Conservation (phyloP, 768 basidiomycete genomes). For the Tulasnella calospora region DNA sequence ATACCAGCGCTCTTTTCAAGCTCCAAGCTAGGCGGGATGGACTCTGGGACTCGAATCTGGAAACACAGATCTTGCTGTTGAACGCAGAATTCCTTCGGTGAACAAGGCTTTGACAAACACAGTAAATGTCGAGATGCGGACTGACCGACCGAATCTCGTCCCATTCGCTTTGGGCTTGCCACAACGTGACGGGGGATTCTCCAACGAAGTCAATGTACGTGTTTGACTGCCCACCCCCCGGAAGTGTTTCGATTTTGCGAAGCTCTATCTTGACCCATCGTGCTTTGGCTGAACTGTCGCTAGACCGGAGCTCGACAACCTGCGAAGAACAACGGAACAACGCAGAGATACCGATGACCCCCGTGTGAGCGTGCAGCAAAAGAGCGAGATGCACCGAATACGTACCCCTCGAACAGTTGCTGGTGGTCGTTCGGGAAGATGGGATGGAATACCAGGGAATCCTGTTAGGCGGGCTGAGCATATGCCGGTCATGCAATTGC, state of each 20-base stretch:
- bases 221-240: slow-evolving; percentile 61
- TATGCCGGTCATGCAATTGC: slow-evolving; percentile 16
- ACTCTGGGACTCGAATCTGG: slow-evolving; percentile 85
- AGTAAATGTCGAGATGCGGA: slow-evolving; percentile 14
- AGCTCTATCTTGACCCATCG: slow-evolving; percentile 91
- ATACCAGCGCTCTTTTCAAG: slow-evolving; percentile 79
- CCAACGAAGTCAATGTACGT: slow-evolving; percentile 78
- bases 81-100: not conserved
- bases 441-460: slow-evolving; percentile 85
- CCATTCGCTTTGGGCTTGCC: slow-evolving; percentile 76
- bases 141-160: slow-evolving; percentile 60
- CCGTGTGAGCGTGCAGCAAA: slow-evolving; percentile 25
- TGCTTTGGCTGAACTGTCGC: slow-evolving; percentile 68
- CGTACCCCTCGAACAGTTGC: slow-evolving; percentile 82
- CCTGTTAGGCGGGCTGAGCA: slow-evolving; percentile 41
- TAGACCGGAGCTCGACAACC: slow-evolving; percentile 82
- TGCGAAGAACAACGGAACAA: slow-evolving; percentile 33
- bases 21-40: slow-evolving; percentile 78
- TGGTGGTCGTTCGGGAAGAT: slow-evolving; percentile 66
- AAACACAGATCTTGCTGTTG: slow-evolving; percentile 81
- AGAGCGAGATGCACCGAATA: slow-evolving; percentile 31
- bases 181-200: slow-evolving; percentile 73
- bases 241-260: slow-evolving; percentile 81
- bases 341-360: not conserved
- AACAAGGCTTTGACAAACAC: slow-evolving; percentile 13